phyloP scores from a whole-genome alignment of 2,329 filamentous ascomycete genomes.

The Dactylellina drechsleri region DNA sequence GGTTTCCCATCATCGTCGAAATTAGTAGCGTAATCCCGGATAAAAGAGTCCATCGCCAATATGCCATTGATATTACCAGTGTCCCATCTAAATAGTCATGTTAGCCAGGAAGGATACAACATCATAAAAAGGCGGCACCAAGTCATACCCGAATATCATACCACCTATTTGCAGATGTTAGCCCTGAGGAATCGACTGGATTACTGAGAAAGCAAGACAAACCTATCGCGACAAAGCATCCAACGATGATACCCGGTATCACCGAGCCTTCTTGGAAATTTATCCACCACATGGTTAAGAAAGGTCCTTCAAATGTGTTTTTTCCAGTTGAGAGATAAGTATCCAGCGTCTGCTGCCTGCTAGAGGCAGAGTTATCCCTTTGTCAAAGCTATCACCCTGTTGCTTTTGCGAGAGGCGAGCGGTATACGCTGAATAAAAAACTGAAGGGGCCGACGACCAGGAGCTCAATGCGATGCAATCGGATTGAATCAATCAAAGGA shows the following conservation, averaged over 20 bases:
- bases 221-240: slow-evolving; percentile 54
- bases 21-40: slow-evolving; percentile 25
- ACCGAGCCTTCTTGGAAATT: slow-evolving; percentile 52
- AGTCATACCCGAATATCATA: slow-evolving; percentile 49
- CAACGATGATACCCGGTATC: slow-evolving; percentile 50
- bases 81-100: slow-evolving; percentile 58
- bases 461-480: no score
- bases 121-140: background rate
- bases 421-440: background rate
- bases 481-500: no score
- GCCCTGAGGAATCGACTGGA: background rate
- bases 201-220: background rate
- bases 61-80: slow-evolving; percentile 71
- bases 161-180: slow-evolving; percentile 30
- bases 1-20: slow-evolving; percentile 29
- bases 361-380: slow-evolving; percentile 38
- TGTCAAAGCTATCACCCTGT: slow-evolving; percentile 16
- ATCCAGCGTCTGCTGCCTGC: slow-evolving; percentile 30
- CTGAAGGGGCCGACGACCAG: no score
- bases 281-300: slow-evolving; percentile 52
- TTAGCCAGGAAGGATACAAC: background rate
- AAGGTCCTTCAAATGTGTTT: slow-evolving; percentile 15
- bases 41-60: slow-evolving; percentile 66
- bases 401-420: background rate
- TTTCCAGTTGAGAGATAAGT: slow-evolving; percentile 8